These are phyloP conservation scores for Choiromyces venosus DNA, from an alignment of 495 filamentous ascomycete genomes.

Conservation along the genomic window DNA sequence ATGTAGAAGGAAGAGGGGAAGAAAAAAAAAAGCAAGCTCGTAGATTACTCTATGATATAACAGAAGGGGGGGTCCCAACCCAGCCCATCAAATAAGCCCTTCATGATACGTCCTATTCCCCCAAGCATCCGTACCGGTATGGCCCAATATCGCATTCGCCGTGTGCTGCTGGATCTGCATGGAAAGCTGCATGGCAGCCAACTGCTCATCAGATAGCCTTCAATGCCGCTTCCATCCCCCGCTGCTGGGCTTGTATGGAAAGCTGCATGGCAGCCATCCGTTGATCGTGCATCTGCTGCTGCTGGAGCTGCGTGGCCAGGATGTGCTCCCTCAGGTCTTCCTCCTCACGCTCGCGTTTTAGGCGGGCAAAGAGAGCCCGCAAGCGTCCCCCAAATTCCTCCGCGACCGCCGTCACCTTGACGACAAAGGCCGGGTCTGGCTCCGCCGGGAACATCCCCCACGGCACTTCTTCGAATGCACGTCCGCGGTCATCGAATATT, in stretches of 20 bases:
- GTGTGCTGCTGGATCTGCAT: too few species aligned
- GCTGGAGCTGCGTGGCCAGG: background rate
- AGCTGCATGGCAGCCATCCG: too few species aligned
- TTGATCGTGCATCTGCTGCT: too few species aligned
- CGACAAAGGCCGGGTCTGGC: background rate
- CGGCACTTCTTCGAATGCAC: background rate
- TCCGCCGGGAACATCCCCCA: background rate
- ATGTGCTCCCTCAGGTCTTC: background rate
- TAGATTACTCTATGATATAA: background rate
- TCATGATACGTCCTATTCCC: too few species aligned
- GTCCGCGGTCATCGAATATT: background rate
- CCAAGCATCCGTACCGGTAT: too few species aligned
- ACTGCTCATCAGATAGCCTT: too few species aligned
- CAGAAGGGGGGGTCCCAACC: background rate
- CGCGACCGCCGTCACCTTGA: background rate
- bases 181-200: too few species aligned
- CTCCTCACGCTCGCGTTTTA: background rate
- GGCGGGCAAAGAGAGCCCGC: background rate
- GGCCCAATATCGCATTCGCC: too few species aligned
- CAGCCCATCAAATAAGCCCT: background rate
- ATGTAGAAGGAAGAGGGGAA: too few species aligned
- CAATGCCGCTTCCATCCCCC: too few species aligned
- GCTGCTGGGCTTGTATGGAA: too few species aligned
- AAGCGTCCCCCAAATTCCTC: background rate
- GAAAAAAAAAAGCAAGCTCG: background rate